Conservation (phyloP, 495 filamentous ascomycete genomes). For the Chaetomium cochliodes region DNA sequence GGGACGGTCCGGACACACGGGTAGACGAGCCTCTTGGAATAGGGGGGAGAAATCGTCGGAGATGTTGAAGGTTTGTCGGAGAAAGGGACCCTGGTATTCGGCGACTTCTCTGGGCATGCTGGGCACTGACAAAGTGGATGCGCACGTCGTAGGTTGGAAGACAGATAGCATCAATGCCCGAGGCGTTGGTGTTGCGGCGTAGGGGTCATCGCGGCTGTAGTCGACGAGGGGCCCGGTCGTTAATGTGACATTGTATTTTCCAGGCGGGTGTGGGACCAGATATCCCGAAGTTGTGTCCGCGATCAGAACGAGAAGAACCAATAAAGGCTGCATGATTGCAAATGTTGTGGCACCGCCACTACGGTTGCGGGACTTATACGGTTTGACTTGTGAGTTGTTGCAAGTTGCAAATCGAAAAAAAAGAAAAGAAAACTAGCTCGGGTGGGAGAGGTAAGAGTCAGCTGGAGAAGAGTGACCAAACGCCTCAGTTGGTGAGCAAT, state of each 20-base stretch:
- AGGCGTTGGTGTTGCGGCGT: conserved; percentile 14
- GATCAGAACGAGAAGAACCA: not conserved
- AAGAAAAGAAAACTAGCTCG: no score
- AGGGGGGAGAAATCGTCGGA: not conserved
- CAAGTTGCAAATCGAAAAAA: no score
- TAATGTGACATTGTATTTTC: conserved; percentile 18
- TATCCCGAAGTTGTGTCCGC: not conserved
- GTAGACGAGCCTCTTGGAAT: not conserved
- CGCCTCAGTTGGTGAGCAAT: not conserved
- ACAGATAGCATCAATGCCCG: conserved; percentile 18
- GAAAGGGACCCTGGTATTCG: not conserved
- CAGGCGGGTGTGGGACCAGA: conserved; percentile 12
- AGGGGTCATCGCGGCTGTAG: conserved; percentile 20
- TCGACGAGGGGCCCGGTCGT: conserved; percentile 16
- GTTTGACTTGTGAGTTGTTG: no score
- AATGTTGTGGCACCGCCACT: not conserved
- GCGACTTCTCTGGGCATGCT: not conserved
- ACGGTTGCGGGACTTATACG: no score
- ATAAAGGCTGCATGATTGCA: not conserved
- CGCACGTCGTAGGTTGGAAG: conserved; percentile 16
- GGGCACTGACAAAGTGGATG: not conserved
- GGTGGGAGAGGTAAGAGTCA: no score
- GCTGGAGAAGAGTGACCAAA: not conserved
- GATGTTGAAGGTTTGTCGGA: not conserved
- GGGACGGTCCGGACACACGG: not conserved